phyloP scores from a whole-genome alignment of 2,329 filamentous ascomycete species.

The Nemania abortiva region DNA sequence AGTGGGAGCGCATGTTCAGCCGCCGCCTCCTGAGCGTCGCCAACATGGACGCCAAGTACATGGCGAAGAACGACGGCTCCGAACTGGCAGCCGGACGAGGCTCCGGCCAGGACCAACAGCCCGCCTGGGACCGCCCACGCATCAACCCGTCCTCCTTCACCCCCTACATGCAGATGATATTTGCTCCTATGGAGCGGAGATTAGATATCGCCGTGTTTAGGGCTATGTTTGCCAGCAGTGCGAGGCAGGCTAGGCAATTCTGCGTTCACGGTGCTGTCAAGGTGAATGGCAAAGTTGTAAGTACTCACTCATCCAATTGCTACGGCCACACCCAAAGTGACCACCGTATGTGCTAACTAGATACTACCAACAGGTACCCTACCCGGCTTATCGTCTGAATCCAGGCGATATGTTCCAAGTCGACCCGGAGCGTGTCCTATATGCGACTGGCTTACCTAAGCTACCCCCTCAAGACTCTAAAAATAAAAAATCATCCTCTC shows the following conservation, averaged over 20 bases:
- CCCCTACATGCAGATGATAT: constrained; percentile 97
- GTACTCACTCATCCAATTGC: constrained; percentile 44
- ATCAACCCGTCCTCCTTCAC: constrained; percentile 61
- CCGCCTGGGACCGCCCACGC: constrained; percentile 13
- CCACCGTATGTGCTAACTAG: constrained; percentile 9
- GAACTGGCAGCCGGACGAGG: constrained; percentile 87
- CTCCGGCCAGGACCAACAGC: constrained; percentile 68
- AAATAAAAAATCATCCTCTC: constrained; percentile 4
- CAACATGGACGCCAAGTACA: constrained; percentile 83
- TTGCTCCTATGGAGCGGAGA: constrained; percentile 88
- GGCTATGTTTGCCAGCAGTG: constrained; percentile 92
- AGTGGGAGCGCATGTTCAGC: constrained; percentile 95
- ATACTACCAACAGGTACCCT: constrained; percentile 75
- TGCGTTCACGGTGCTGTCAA: constrained; percentile 92
- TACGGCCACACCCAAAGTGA: not conserved
- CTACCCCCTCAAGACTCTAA: constrained; percentile 46
- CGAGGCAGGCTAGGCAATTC: constrained; percentile 92
- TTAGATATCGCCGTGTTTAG: constrained; percentile 96
- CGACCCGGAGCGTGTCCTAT: constrained; percentile 87
- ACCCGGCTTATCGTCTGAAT: constrained; percentile 93
- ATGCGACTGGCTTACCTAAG: constrained; percentile 83
- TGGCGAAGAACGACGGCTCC: constrained; percentile 85
- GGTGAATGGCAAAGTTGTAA: constrained; percentile 95
- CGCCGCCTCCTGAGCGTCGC: constrained; percentile 84
- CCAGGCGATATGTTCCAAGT: constrained; percentile 99